Evolutionary conservation across 805 yeast species (phyloP).

Genomic region (Komagataella ulmi): DNA sequence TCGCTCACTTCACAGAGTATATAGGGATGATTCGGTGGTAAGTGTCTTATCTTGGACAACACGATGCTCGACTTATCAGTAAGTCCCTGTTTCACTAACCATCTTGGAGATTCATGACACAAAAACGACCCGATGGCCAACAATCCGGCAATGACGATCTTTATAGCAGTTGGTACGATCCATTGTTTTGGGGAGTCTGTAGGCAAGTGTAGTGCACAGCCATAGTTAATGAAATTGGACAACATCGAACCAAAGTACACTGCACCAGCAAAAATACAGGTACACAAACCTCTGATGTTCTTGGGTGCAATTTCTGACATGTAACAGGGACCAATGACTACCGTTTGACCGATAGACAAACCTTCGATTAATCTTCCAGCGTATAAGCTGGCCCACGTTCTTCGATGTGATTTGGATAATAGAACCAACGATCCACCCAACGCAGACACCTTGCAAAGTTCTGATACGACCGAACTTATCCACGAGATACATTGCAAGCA

Average conservation of each 20-base stretch:
- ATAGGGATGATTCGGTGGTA: slow-evolving; percentile 33
- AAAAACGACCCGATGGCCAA: slow-evolving; percentile 26
- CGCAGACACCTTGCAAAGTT: slow-evolving; percentile 28
- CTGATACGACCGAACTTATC: slow-evolving; percentile 39
- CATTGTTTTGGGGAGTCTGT: slow-evolving; percentile 26
- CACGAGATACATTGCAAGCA: slow-evolving; percentile 31
- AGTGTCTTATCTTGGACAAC: slow-evolving; percentile 28
- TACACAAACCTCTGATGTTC: slow-evolving; percentile 36
- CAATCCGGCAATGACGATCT: slow-evolving; percentile 33
- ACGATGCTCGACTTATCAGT: slow-evolving; percentile 25
- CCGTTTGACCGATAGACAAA: slow-evolving; percentile 41
- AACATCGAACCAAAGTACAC: slow-evolving; percentile 41
- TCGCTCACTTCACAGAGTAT: slow-evolving; percentile 36
- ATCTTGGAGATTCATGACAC: slow-evolving; percentile 37
- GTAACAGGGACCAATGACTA: slow-evolving; percentile 42
- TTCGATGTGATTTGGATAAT: slow-evolving; percentile 33
- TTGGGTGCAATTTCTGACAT: slow-evolving; percentile 40
- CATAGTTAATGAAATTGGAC: slow-evolving; percentile 36
- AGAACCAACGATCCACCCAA: slow-evolving; percentile 30
- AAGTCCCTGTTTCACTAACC: slow-evolving; percentile 30
- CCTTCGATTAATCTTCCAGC: slow-evolving; percentile 47
- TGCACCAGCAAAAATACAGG: slow-evolving; percentile 41
- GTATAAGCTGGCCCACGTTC: slow-evolving; percentile 32
- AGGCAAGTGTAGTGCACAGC: slow-evolving; percentile 31
- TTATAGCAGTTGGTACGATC: slow-evolving; percentile 37